Percentiles rank a stretch among this genome's conserved stretches.
phyloP scores from a whole-genome alignment of 2,329 filamentous ascomycete species.

The Chaetoscypha palmicola region DNA sequence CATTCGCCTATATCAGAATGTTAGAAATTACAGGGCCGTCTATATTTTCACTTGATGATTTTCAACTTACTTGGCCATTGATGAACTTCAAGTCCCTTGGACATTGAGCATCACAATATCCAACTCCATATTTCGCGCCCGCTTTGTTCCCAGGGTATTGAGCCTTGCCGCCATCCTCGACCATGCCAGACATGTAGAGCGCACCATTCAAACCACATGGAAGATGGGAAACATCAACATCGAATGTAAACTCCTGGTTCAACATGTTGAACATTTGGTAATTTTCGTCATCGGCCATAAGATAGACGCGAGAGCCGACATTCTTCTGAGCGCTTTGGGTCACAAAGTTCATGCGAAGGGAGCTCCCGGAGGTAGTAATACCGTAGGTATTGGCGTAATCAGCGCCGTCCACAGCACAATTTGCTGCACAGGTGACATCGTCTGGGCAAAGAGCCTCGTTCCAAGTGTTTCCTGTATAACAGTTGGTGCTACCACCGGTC shows the following conservation, averaged over 20 bases:
- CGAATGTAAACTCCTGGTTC: slow-evolving; percentile 62
- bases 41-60: too few species aligned
- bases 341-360: slow-evolving; percentile 50
- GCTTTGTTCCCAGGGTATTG: slow-evolving; percentile 46
- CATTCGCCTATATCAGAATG: slow-evolving; percentile 38
- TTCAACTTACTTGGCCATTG: slow-evolving; percentile 38
- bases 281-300: slow-evolving; percentile 49
- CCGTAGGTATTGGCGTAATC: slow-evolving; percentile 47
- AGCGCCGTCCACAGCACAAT: slow-evolving; percentile 48
- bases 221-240: slow-evolving; percentile 42
- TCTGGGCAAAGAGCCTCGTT: slow-evolving; percentile 37
- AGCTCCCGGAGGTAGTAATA: slow-evolving; percentile 44
- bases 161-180: slow-evolving; percentile 50
- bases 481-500: slow-evolving; percentile 28
- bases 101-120: slow-evolving; percentile 52
- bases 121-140: slow-evolving; percentile 54
- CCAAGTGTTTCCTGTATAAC: slow-evolving; percentile 39
- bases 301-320: slow-evolving; percentile 50
- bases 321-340: slow-evolving; percentile 35
- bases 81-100: slow-evolving; percentile 44
- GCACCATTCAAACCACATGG: slow-evolving; percentile 67
- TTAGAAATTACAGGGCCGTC: background rate
- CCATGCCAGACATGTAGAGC: slow-evolving; percentile 60
- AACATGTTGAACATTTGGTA: slow-evolving; percentile 60
- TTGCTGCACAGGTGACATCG: slow-evolving; percentile 38